Evolutionary conservation across 2,329 filamentous ascomycete genomes (phyloP).

Genomic region (Pyrenochaeta sp.): DNA sequence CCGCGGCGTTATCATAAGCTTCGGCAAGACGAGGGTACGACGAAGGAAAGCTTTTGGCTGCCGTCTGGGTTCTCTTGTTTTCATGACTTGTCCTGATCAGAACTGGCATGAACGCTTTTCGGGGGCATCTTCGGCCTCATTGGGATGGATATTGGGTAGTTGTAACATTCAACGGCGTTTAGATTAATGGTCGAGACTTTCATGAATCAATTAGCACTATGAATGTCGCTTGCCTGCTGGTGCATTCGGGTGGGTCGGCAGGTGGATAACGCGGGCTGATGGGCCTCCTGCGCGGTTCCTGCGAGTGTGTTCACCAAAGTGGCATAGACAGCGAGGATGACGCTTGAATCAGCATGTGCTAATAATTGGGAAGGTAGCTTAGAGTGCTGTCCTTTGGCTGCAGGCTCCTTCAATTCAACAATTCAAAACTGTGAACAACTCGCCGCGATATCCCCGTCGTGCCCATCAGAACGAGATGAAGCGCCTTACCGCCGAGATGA

Average conservation of each 20-base stretch:
- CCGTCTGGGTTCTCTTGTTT: constrained; percentile 30
- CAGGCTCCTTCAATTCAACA: not conserved
- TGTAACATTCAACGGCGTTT: not conserved
- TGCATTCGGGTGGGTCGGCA: constrained; percentile 17
- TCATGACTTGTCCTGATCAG: not conserved
- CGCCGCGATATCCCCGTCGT: not conserved
- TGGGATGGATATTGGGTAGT: too few relatives aligned
- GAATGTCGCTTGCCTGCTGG: constrained; percentile 2
- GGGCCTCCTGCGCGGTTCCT: constrained; percentile 3
- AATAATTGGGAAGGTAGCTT: not conserved
- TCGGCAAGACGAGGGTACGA: constrained; percentile 20
- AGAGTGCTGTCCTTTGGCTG: too few relatives aligned
- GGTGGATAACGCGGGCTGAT: constrained; percentile 3
- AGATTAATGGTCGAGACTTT: not conserved
- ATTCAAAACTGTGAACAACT: not conserved
- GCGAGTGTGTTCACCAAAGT: not conserved
- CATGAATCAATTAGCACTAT: constrained; percentile 10
- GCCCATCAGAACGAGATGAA: not conserved
- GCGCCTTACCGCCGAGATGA: not conserved
- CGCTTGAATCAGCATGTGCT: constrained; percentile 5
- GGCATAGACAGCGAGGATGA: not conserved
- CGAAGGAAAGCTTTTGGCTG: constrained; percentile 35
- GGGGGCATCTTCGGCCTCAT: too few relatives aligned
- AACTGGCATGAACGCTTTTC: not conserved
- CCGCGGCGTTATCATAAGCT: constrained; percentile 29